Base-by-base conservation (phyloP, 176 grass and related monocot species). In the Rhynchospora tenuis region DNA sequence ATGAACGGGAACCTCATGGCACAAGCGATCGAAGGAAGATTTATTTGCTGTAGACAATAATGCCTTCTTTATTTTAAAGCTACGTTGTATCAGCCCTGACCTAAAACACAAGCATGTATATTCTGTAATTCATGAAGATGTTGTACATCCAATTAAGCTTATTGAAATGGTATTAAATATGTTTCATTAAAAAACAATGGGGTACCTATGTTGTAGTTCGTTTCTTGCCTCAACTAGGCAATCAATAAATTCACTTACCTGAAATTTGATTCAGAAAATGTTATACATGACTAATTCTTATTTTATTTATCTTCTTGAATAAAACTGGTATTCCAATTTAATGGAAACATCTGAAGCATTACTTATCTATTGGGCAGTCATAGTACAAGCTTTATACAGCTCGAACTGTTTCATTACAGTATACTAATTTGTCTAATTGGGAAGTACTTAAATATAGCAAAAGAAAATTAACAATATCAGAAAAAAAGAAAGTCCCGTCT, bases 61-160 rank as follows among this genome's bases (percentile, higher is more conserved):
- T 15, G 96, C 96, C 88, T 90, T 98, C 84, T 91, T 98, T 91
- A 98, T 93, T 91, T 86, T 95, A 56, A 91, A 90, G 75, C 93
- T 98, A 83, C 96, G 90, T 66, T 91, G 83, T 46, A 91, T 86
- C 3, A 73, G 73, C 51, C 87, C 91, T 6, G 86, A 93, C 91
- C 96, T 98, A 65, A 71, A 77, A 85, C 22, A 82, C 3, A 67
- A 65, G 4, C 13, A 67, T 19, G 17, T 6, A 80, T 77, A 50
- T 27, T 16, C 14, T 65, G 65, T 65, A 61, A 64, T 26, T 6
- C 9, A 64, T 48, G 17, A 78, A 14, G 33, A 75, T 45, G 16
- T 23, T 22, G 29, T 62, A 20, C 7, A 12, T 61, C 23, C n/a
- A 80, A 62, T 42, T 42, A 15, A 62, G 63, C 62, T 44, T 45